Evolutionary conservation across 495 filamentous ascomycete species (phyloP), one percentile per base, ranked within the genome.

Genomic region (Articulospora tetracladia): DNA sequence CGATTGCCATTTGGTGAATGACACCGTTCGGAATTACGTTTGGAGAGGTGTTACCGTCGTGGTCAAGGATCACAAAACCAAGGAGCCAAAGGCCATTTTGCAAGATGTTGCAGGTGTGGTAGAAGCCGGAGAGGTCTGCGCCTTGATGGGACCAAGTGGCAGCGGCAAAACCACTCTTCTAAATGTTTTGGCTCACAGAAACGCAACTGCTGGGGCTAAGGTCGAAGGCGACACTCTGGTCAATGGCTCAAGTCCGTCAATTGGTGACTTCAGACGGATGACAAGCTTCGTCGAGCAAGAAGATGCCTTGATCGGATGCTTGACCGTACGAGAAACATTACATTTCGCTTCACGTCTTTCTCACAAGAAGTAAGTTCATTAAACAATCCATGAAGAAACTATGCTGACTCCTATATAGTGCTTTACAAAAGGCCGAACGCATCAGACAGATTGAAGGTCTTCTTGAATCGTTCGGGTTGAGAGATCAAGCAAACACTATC

Each of bases 251-350:
- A 66, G 68, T 23, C 67, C 75, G 2, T 70, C 73, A 8, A 58
- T 57, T 2, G 55, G 69, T 20, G 63, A 64, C 23, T 78, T 85
- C 62, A 73, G 77, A 15, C 73, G 77, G 23, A 74, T 90, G 54
- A 83, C 76, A 49, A 81, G 84, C 20, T 92, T 90, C 67, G 90
- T 95, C 13, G 90, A 95, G 78, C 90, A 93, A 72, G 89, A 93
- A 57, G 90, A 95, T 76, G 83, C 88, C 2, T 75, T 95, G 4
- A 87, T 92, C 48, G 90, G 90, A 17, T 85, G 86, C 0, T 75
- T 93, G 60, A 93, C 89, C 0, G 88, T 92, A 13, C 76, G 76
- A 20, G 90, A 95, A 73, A 93, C 90, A 0, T 71, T 95, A 57
- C 71, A 84, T 59, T 93, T 93, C 69, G 84, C 88, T 4, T 77